phyloP scores from a whole-genome alignment of 768 basidiomycete genomes.

The Phaeotremella fagi region DNA sequence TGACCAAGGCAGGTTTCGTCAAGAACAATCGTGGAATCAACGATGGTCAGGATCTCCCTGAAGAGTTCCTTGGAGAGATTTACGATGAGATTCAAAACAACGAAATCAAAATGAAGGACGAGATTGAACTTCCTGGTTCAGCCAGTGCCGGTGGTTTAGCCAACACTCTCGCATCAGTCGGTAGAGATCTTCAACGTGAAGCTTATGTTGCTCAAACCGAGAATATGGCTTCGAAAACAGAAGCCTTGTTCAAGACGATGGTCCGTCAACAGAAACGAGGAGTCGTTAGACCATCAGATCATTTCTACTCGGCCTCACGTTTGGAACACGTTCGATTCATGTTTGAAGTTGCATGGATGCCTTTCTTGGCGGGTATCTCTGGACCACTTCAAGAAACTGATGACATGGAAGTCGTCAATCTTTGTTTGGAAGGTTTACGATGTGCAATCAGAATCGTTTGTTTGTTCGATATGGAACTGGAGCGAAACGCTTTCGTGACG shows the following conservation, averaged over 20 bases:
- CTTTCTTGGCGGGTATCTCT: constrained; percentile 91
- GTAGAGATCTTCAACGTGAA: constrained; percentile 90
- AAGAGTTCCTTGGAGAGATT: constrained; percentile 70
- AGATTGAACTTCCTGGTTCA: constrained; percentile 60
- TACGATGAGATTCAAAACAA: constrained; percentile 87
- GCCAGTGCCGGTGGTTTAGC: constrained; percentile 59
- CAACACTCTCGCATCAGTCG: constrained; percentile 77
- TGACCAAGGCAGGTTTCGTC: constrained; percentile 86
- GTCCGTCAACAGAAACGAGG: constrained; percentile 83
- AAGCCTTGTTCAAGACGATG: constrained; percentile 90
- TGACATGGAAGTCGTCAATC: constrained; percentile 82
- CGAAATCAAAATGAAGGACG: constrained; percentile 99
- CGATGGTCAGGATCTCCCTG: constrained; percentile 79
- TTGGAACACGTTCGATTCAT: constrained; percentile 95
- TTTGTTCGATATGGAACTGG: constrained; percentile 93
- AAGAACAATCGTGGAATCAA: constrained; percentile 97
- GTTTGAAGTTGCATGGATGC: constrained; percentile 99
- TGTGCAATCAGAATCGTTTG: constrained; percentile 94
- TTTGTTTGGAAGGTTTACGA: constrained; percentile 93
- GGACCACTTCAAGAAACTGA: constrained; percentile 92
- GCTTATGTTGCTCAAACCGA: constrained; percentile 92
- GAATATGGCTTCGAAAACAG: constrained; percentile 94
- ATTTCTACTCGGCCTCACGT: constrained; percentile 94
- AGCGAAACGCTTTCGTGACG: constrained; percentile 97
- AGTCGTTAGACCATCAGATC: constrained; percentile 63